phyloP scores from a whole-genome alignment of 495 filamentous ascomycete genomes.

The Hyaloscypha finlandica region DNA sequence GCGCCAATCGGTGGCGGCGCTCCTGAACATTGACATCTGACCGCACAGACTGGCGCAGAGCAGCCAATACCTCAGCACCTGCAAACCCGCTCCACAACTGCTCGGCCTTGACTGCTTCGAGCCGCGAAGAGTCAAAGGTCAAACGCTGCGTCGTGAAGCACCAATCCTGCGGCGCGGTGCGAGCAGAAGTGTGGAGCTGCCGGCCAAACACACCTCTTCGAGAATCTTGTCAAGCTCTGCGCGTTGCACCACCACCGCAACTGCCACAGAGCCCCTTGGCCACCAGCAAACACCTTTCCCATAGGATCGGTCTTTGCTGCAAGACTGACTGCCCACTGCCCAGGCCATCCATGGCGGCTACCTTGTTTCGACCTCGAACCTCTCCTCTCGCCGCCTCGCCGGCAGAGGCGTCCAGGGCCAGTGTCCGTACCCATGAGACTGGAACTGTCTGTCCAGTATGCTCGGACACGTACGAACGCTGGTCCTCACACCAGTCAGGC shows the following conservation, averaged over 20 bases:
- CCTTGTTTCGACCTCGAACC: conserved; percentile 19
- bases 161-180: background rate
- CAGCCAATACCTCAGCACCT: background rate
- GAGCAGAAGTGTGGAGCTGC: conserved; percentile 12
- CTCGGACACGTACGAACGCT: conserved; percentile 19
- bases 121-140: background rate
- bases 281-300: background rate
- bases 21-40: background rate
- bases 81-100: background rate
- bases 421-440: conserved; percentile 28
- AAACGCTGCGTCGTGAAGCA: background rate
- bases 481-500: conserved; percentile 15
- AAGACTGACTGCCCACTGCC: no score
- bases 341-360: conserved; percentile 11
- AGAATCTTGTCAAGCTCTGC: conserved; percentile 8
- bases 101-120: background rate
- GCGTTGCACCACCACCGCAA: conserved; percentile 3
- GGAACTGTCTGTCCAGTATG: conserved; percentile 17
- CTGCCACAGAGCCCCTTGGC: background rate
- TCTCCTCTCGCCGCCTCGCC: conserved; percentile 18
- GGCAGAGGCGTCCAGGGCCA: conserved; percentile 21
- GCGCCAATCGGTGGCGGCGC: background rate
- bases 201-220: conserved; percentile 11
- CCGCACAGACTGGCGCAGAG: conserved; percentile 5
- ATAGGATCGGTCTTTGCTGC: background rate